Percentiles rank a stretch among this genome's conserved stretches.
These are phyloP conservation scores for Aspergillus intermedius DNA, from an alignment of 2,329 filamentous ascomycete species.

Conservation along the genomic window DNA sequence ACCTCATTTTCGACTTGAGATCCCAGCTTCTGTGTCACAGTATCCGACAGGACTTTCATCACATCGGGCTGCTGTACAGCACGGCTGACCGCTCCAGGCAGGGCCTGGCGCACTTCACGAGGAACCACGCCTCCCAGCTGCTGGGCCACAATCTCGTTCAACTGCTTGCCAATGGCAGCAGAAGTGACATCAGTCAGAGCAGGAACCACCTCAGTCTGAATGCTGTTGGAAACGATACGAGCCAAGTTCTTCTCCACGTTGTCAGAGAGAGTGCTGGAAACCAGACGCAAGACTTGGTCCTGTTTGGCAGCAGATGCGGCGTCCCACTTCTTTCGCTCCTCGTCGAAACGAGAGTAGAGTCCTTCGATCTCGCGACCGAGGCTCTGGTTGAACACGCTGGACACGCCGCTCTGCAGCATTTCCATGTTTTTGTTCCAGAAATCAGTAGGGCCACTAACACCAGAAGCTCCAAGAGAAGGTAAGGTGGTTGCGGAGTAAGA, in stretches of 20 bases:
- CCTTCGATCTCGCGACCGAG: slow-evolving; percentile 47
- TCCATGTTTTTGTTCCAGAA: slow-evolving; percentile 57
- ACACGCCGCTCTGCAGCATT: slow-evolving; percentile 45
- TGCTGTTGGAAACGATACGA: slow-evolving; percentile 68
- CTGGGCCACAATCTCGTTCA: slow-evolving; percentile 61
- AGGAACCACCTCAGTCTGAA: slow-evolving; percentile 70
- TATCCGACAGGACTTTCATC: slow-evolving; percentile 64
- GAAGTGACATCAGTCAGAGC: slow-evolving; percentile 62
- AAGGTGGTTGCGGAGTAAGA: not conserved
- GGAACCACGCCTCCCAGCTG: slow-evolving; percentile 61
- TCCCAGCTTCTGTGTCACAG: slow-evolving; percentile 60
- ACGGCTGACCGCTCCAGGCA: slow-evolving; percentile 62
- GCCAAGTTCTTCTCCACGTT: slow-evolving; percentile 71
- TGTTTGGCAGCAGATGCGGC: slow-evolving; percentile 59
- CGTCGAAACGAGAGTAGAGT: slow-evolving; percentile 57
- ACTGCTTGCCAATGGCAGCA: slow-evolving; percentile 63
- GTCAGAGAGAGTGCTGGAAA: slow-evolving; percentile 62
- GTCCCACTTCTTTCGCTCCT: slow-evolving; percentile 62
- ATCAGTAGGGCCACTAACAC: slow-evolving; percentile 44
- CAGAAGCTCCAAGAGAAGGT: slow-evolving; percentile 5
- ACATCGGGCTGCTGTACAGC: slow-evolving; percentile 69
- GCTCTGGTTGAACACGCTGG: slow-evolving; percentile 43
- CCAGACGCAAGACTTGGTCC: slow-evolving; percentile 61
- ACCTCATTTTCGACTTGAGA: slow-evolving; percentile 66
- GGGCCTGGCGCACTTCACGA: slow-evolving; percentile 62